phyloP scores from a whole-genome alignment of 148 eudicot genomes.

The Silene conica region DNA sequence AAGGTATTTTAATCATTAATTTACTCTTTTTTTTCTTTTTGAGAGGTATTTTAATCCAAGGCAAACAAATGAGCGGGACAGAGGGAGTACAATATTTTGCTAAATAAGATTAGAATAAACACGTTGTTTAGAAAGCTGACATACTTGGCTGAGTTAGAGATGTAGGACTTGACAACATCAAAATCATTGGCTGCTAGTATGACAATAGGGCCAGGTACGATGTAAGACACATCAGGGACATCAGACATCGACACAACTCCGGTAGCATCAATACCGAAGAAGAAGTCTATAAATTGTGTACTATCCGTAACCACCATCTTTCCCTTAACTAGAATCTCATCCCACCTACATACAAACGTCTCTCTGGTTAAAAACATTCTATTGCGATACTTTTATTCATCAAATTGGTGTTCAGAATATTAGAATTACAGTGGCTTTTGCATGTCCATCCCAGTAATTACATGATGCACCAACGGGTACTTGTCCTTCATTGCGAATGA shows the following conservation, averaged over 20 bases:
- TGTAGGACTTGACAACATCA: neutral
- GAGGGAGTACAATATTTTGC: too few species aligned
- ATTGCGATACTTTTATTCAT: neutral
- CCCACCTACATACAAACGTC: neutral
- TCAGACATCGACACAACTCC: neutral
- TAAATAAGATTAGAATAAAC: too few species aligned
- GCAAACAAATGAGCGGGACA: neutral
- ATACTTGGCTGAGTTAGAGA: neutral
- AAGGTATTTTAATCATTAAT: neutral
- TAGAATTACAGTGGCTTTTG: neutral
- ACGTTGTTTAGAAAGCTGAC: too few species aligned
- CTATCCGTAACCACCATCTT: neutral
- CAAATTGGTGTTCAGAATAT: neutral
- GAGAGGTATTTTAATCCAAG: neutral
- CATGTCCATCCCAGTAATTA: neutral
- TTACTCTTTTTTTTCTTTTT: too few species aligned
- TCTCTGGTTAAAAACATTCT: neutral
- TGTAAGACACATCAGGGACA: neutral
- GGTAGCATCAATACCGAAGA: neutral
- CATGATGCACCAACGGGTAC: conserved; percentile 6
- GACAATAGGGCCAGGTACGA: conserved; percentile 7
- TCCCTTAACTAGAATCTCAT: neutral
- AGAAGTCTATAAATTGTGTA: neutral
- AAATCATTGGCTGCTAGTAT: neutral
- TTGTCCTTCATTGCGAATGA: conserved; percentile 11